These are phyloP conservation scores for Lolium rigidum DNA, from an alignment of 176 grass and related monocot genomes.

Conservation along the genomic window DNA sequence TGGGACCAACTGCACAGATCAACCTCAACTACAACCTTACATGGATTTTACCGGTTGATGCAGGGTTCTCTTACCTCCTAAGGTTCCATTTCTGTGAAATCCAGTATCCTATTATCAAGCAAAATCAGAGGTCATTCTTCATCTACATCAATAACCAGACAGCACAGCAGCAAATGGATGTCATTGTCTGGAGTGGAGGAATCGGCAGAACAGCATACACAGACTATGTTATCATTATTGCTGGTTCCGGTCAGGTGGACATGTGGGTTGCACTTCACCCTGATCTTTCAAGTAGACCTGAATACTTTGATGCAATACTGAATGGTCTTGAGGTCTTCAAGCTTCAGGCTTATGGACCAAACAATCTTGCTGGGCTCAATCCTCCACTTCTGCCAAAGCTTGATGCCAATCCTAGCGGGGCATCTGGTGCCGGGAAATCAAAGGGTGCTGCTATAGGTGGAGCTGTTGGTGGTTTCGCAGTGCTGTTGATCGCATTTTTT, in stretches of 20 bases:
- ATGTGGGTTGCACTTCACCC: constrained; percentile 85
- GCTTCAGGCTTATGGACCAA: neutral
- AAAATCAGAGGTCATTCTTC: constrained; percentile 65
- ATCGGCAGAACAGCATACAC: constrained; percentile 49
- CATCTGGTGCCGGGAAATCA: too few relatives aligned
- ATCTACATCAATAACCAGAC: constrained; percentile 89
- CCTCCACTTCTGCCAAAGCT: neutral
- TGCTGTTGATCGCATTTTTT: constrained; percentile 37
- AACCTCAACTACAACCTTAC: constrained; percentile 85
- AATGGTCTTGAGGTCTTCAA: constrained; percentile 91
- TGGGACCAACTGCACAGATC: constrained; percentile 56
- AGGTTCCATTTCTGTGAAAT: constrained; percentile 92
- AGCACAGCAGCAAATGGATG: constrained; percentile 49
- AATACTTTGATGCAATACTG: constrained; percentile 74
- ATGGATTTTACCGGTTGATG: constrained; percentile 70
- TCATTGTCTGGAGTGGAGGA: constrained; percentile 49
- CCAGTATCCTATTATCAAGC: constrained; percentile 58
- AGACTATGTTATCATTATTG: constrained; percentile 43
- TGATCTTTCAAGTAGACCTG: constrained; percentile 34
- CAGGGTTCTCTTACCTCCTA: constrained; percentile 61
- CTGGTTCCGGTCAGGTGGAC: constrained; percentile 46
- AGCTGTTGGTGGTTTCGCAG: constrained; percentile 38
- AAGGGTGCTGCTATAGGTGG: constrained; percentile 35
- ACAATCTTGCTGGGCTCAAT: constrained; percentile 66
- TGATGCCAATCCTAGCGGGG: neutral